Base-by-base conservation (phyloP, 192 early-diverging fungal species). In the Jimgerdemannia flammicorona region DNA sequence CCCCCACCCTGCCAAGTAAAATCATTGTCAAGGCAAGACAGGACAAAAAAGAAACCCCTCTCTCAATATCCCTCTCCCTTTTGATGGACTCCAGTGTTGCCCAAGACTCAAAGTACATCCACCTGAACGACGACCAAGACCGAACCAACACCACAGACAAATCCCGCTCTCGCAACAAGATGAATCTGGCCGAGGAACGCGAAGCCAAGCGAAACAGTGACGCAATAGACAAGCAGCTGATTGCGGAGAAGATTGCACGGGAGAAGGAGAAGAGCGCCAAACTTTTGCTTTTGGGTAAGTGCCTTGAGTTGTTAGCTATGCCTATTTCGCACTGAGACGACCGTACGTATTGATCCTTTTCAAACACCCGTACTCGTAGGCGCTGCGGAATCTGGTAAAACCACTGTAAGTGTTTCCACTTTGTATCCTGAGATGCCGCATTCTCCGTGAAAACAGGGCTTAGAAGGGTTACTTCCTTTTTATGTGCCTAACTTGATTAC, bases 351-450 rank as follows among this genome's bases (percentile, higher is more conserved):
- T 29, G 29, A 29, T 29, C 29, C 29, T 14, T 14, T 59, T 59
- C 2, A 14, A 14, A 6, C 49, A 6, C 14, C 14, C 49, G 6
- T 10, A 10, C 14, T 59, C 2, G 49, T 77, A 85, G 84, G 84
- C 29, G 80, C 85, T 20, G 80, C 83, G 14, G 85, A 86, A 69
- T 83, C 83, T 29, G 85, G 85, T 43, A 86, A 86, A 78, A 83
- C 85, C 2, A 86, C 85, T 6, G 49, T 59, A 59, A 59, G 49
- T 59, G 49, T 59, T 29, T 29, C 29, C 49, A 59, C 6, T 6
- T 59, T 59, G 14, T 59, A 79, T 83, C 42, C 72, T 81, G 49
- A 83, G 78, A 10, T 10, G 14, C 49, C 49, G 49, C 49, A 59
- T 59, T 14, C 8, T 14, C 29, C 83, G 79, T 43, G 77, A 80